These are phyloP conservation scores for Reutealis trisperma DNA, from an alignment of 345 rosid genomes.

Conservation along the genomic window DNA sequence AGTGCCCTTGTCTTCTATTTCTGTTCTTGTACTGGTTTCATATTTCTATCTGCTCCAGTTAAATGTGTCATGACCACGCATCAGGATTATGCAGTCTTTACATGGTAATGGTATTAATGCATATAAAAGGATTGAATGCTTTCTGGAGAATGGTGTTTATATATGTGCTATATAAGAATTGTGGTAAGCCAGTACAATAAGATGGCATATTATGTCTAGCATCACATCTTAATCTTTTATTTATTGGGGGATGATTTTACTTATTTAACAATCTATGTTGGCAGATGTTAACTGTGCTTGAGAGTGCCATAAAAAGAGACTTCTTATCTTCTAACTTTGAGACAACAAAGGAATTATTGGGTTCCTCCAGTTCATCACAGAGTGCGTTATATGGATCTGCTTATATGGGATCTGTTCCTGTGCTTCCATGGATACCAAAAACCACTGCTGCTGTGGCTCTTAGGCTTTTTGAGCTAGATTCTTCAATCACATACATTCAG, in stretches of 20 bases:
- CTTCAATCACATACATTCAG: conserved; percentile 54
- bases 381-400: conserved; percentile 27
- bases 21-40: not conserved
- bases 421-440: conserved; percentile 98
- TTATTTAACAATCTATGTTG: conserved; percentile 20
- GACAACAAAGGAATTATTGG: conserved; percentile 71
- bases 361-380: conserved; percentile 23
- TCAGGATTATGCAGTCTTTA: not conserved
- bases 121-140: not conserved
- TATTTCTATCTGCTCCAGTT: not conserved
- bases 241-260: conserved; percentile 15
- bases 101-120: not conserved
- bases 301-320: conserved; percentile 71
- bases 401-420: conserved; percentile 44
- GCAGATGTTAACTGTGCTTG: conserved; percentile 72
- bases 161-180: not conserved
- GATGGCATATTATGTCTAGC: not conserved
- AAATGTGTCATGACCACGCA: not conserved
- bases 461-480: conserved; percentile 84
- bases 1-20: not conserved
- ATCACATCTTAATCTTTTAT: not conserved
- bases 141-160: not conserved
- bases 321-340: conserved; percentile 57
- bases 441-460: conserved; percentile 79
- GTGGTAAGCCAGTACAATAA: not conserved